These are phyloP conservation scores for Ajuga reptans DNA, from an alignment of 305 asterid genomes.

Conservation along the genomic window DNA sequence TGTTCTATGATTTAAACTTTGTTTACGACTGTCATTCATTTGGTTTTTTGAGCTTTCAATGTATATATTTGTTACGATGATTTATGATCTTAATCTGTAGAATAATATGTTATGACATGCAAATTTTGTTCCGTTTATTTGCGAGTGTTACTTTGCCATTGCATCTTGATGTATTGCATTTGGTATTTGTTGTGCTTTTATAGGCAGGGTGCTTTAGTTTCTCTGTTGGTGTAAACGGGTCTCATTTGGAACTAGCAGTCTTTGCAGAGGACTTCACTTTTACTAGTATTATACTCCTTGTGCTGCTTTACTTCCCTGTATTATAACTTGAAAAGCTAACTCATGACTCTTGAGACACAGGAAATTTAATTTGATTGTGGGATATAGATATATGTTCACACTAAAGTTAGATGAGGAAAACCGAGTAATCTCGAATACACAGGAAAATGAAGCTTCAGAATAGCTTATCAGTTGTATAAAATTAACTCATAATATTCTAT, in stretches of 20 bases:
- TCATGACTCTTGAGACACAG: too few species aligned
- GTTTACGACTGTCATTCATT: neutral
- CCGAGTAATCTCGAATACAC: too few species aligned
- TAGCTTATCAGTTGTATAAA: too few species aligned
- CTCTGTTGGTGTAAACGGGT: neutral
- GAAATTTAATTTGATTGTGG: too few species aligned
- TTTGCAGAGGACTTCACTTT: neutral
- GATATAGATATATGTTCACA: too few species aligned
- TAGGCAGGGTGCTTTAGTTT: neutral
- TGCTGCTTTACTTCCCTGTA: too few species aligned
- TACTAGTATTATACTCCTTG: too few species aligned
- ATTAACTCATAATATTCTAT: too few species aligned
- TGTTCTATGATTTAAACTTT: constrained; percentile 9
- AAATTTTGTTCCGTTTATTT: neutral
- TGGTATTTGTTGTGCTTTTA: neutral
- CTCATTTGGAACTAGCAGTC: neutral
- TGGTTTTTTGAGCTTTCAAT: neutral
- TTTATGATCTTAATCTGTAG: neutral
- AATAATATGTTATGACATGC: neutral
- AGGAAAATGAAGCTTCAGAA: too few species aligned
- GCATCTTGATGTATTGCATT: constrained; percentile 9
- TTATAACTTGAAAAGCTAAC: too few species aligned
- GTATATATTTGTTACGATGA: neutral
- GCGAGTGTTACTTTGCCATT: neutral
- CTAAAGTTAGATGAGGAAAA: too few species aligned